A percentile compares a stretch with the other conserved stretches of the same genome.
phyloP scores from a whole-genome alignment of 306 rosid species.

The Trifolium dubium region DNA sequence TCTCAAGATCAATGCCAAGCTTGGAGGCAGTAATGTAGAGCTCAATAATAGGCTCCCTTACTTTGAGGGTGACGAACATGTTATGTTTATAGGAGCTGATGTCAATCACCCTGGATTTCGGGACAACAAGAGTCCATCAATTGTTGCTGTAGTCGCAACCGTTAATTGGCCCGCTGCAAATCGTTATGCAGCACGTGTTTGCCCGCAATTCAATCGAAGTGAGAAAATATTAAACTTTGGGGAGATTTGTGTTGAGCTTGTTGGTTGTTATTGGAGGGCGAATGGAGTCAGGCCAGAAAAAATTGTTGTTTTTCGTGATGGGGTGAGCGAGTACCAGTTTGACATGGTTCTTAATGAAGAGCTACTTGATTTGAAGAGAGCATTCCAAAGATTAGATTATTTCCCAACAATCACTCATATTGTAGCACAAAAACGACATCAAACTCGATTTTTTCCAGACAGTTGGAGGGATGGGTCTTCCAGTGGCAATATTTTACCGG shows the following conservation, averaged over 20 bases:
- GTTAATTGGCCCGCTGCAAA: slow-evolving; percentile 85
- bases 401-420: slow-evolving; percentile 67
- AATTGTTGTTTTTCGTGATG: slow-evolving; percentile 75
- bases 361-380: slow-evolving; percentile 58
- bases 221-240: slow-evolving; percentile 69
- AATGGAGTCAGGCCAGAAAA: slow-evolving; percentile 60
- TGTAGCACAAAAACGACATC: slow-evolving; percentile 82
- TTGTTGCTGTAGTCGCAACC: slow-evolving; percentile 82
- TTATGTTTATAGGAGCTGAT: slow-evolving; percentile 87
- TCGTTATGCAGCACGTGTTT: slow-evolving; percentile 76
- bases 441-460: slow-evolving; percentile 67
- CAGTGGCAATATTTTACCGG: slow-evolving; percentile 59
- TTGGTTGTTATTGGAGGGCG: slow-evolving; percentile 48
- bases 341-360: slow-evolving; percentile 90
- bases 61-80: slow-evolving; percentile 56
- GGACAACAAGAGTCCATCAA: slow-evolving; percentile 62
- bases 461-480: slow-evolving; percentile 50
- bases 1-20: slow-evolving; percentile 85
- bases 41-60: slow-evolving; percentile 54
- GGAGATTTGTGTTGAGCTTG: slow-evolving; percentile 67
- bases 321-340: slow-evolving; percentile 80
- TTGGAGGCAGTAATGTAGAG: slow-evolving; percentile 90
- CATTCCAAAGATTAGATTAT: slow-evolving; percentile 44
- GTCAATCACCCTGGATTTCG: slow-evolving; percentile 74
- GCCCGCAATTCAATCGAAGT: slow-evolving; percentile 55